Evolutionary conservation across 1,284 basidiomycete genomes (phyloP).

Genomic region (Boletus coffeatus): DNA sequence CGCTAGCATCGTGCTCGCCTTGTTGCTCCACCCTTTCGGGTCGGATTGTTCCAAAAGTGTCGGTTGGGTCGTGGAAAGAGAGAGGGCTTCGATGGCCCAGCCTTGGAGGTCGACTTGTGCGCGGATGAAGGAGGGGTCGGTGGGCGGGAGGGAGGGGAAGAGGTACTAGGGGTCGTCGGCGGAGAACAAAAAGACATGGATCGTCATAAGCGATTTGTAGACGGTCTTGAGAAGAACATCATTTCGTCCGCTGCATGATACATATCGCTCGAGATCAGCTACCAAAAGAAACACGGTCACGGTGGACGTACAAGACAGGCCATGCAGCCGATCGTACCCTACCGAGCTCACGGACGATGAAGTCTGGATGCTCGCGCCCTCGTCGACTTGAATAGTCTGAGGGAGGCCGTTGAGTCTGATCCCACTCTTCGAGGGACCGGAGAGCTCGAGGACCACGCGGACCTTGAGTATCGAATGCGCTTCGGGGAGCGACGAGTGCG

Average conservation of each 20-base stretch:
- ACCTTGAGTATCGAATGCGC: slow-evolving; percentile 77
- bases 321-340: slow-evolving; percentile 49
- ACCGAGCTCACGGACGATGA: slow-evolving; percentile 44
- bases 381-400: slow-evolving; percentile 58
- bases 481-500: slow-evolving; percentile 68
- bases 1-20: slow-evolving; percentile 80
- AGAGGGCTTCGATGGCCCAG: slow-evolving; percentile 94
- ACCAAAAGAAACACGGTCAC: background rate
- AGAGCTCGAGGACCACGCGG: slow-evolving; percentile 73
- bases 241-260: slow-evolving; percentile 73
- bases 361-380: slow-evolving; percentile 60
- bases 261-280: slow-evolving; percentile 3
- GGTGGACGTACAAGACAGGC: slow-evolving; percentile 75
- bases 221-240: slow-evolving; percentile 89
- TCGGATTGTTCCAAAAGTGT: slow-evolving; percentile 96
- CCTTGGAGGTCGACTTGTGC: slow-evolving; percentile 95
- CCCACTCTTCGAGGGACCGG: slow-evolving; percentile 60
- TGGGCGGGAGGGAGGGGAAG: slow-evolving; percentile 75
- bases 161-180: slow-evolving; percentile 81
- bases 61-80: slow-evolving; percentile 91
- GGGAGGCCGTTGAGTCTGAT: slow-evolving; percentile 82
- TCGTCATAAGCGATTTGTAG: slow-evolving; percentile 94
- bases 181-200: slow-evolving; percentile 96
- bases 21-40: slow-evolving; percentile 96
- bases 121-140: slow-evolving; percentile 76